Percentiles rank a stretch among this genome's conserved stretches.
Evolutionary conservation across 495 filamentous ascomycete species (phyloP).

Genomic region (Neohortaea acidophila): DNA sequence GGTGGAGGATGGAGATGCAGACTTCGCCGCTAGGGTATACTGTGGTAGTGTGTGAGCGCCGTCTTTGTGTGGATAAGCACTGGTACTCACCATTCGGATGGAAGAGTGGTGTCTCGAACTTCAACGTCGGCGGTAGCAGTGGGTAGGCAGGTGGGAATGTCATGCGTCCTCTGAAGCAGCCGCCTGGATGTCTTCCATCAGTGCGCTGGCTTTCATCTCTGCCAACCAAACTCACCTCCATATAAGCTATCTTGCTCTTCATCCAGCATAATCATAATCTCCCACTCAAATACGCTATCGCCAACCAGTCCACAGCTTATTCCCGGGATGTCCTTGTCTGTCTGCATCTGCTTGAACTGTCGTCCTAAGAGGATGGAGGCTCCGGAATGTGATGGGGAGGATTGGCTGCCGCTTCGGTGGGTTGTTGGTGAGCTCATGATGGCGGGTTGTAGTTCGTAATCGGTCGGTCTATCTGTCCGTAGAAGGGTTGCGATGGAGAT

Average conservation of each 20-base stretch:
- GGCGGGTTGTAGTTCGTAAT: background rate
- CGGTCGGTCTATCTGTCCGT: background rate
- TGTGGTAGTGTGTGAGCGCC: constrained; percentile 19
- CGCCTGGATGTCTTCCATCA: constrained; percentile 37
- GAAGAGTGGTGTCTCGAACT: constrained; percentile 77
- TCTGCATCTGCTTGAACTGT: constrained; percentile 89
- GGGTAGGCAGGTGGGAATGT: constrained; percentile 74
- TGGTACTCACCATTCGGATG: constrained; percentile 65
- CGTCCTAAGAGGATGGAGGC: constrained; percentile 64
- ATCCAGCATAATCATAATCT: constrained; percentile 96
- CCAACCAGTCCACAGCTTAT: constrained; percentile 83
- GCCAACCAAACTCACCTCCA: constrained; percentile 46
- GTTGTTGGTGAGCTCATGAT: constrained; percentile 1
- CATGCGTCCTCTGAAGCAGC: constrained; percentile 73
- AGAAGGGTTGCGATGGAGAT: background rate
- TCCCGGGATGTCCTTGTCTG: constrained; percentile 75
- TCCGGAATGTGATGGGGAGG: constrained; percentile 14
- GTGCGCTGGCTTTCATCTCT: background rate
- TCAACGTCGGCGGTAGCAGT: constrained; percentile 77
- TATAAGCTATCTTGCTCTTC: constrained; percentile 81
- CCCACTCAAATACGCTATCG: constrained; percentile 95
- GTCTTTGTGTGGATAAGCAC: too few relatives aligned
- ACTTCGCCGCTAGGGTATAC: constrained; percentile 80
- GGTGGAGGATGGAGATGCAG: constrained; percentile 94
- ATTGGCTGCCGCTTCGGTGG: background rate